Evolutionary conservation across 2,329 filamentous ascomycete genomes (phyloP), one percentile per base, ranked within the genome.

Genomic region (Aspergillus udagawae): DNA sequence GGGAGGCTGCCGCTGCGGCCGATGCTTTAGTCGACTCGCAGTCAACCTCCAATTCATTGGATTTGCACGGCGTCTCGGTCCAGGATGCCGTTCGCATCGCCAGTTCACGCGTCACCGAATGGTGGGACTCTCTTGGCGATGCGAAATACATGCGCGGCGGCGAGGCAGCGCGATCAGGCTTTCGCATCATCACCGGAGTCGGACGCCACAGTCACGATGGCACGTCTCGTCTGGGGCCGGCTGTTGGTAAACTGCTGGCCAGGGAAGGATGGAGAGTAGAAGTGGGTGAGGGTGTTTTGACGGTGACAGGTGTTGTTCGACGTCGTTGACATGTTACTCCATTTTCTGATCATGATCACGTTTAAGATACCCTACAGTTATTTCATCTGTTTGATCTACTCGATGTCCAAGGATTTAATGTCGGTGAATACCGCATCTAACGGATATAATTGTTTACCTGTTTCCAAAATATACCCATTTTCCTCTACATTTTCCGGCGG

Each of bases 51-150:
- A 79, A 74, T 1, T 77, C 81, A 21, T 79, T 95, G 7, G 93
- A 97, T 72, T 78, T 97, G 27, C 93, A 97, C 71, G 91, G 91
- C 5, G 85, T 96, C 4, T 86, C 82, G 48, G 92, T 97, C 1
- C 80, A 86, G 51, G 90, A 96, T 70, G 93, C 89, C 1, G 86
- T 92, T 29, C 81, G 90, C 3, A 96, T 97, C 62, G 86, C 90
- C 1, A 82, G 83, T 29, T 81, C 86, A 49, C 82, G 81, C 41
- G 87, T 89, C 0, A 80, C 83, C 62, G 71, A 70, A 9, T 97
- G 93, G 93, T 97, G 92, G 92, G 77, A 84, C 20, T 75, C 75
- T 0, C 75, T 91, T 8, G 89, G 89, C 1, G 88, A 92, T 67
- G 79, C 80, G 51, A 83, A 83, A 61, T 80, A 82, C 49, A 77